Evolutionary conservation across 371 early-diverging fungal genomes (phyloP).

Genomic region (Mucor plumbeus): DNA sequence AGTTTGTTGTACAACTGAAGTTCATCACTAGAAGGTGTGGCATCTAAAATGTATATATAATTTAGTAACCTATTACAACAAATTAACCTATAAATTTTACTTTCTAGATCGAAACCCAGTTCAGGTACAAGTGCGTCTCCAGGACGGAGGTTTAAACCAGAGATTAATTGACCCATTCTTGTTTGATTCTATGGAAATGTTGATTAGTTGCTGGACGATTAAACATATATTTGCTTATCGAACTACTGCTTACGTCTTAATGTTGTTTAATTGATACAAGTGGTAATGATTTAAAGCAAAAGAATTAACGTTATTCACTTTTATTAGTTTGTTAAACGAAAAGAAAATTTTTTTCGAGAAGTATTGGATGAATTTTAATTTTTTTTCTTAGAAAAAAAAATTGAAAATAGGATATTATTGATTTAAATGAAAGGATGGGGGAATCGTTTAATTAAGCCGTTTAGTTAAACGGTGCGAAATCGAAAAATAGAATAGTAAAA

Average conservation of each 20-base stretch:
- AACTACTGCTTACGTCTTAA: not conserved
- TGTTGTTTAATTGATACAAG: not conserved
- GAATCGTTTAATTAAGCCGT: not conserved
- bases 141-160: constrained; percentile 48
- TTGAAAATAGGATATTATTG: not conserved
- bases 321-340: not conserved
- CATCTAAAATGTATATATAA: constrained; percentile 38
- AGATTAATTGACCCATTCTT: constrained; percentile 49
- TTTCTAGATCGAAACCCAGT: constrained; percentile 56
- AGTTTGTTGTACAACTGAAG: constrained; percentile 56
- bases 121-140: constrained; percentile 54
- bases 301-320: not conserved
- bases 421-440: constrained; percentile 17
- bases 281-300: not conserved
- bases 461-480: constrained; percentile 1
- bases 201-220: not conserved
- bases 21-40: constrained; percentile 58
- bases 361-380: not conserved
- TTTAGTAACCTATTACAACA: constrained; percentile 6
- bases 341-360: not conserved
- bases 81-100: constrained; percentile 24
- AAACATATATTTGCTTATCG: not conserved
- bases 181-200: not conserved
- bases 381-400: not conserved
- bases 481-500: not conserved